Evolutionary conservation across 2,329 filamentous ascomycete genomes (phyloP).

Genomic region (Ascomycota sp.): DNA sequence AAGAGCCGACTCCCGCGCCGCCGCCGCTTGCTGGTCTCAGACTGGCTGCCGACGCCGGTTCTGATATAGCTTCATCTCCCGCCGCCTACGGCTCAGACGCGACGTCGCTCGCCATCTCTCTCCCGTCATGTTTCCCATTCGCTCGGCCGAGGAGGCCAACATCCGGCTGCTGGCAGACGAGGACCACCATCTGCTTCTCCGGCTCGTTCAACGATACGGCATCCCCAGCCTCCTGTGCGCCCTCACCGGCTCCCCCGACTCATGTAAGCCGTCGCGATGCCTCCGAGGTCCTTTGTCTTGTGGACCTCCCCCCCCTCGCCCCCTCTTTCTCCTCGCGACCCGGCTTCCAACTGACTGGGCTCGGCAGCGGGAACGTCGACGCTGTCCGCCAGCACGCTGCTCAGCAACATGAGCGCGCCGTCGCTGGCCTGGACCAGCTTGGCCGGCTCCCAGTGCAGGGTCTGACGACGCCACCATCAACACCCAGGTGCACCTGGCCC

Average conservation of each 20-base stretch:
- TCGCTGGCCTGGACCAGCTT: conserved; percentile 21
- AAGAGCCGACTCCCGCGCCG: no score
- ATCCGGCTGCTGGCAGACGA: conserved; percentile 17
- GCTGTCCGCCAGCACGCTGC: conserved; percentile 18
- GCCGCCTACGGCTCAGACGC: no score
- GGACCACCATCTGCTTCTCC: conserved; percentile 16
- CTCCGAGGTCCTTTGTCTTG: no score
- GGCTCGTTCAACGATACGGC: conserved; percentile 17
- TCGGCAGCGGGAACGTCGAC: conserved; percentile 19
- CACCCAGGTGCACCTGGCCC: conserved; percentile 18
- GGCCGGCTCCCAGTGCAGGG: conserved; percentile 17
- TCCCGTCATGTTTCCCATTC: conserved; percentile 14
- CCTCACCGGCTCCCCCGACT: conserved; percentile 14
- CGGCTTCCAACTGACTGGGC: no score
- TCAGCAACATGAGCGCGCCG: conserved; percentile 19
- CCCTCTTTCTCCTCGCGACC: no score
- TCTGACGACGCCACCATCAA: conserved; percentile 19
- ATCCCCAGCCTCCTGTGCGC: conserved; percentile 16
- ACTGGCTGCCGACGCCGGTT: no score
- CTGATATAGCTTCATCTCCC: no score
- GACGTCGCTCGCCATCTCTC: neutral
- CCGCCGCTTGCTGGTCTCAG: no score
- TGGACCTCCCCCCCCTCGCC: no score
- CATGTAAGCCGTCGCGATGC: conserved; percentile 12
- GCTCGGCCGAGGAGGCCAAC: conserved; percentile 13